phyloP scores from a whole-genome alignment of 176 grass and related monocot species.

The Oryza australiensis region DNA sequence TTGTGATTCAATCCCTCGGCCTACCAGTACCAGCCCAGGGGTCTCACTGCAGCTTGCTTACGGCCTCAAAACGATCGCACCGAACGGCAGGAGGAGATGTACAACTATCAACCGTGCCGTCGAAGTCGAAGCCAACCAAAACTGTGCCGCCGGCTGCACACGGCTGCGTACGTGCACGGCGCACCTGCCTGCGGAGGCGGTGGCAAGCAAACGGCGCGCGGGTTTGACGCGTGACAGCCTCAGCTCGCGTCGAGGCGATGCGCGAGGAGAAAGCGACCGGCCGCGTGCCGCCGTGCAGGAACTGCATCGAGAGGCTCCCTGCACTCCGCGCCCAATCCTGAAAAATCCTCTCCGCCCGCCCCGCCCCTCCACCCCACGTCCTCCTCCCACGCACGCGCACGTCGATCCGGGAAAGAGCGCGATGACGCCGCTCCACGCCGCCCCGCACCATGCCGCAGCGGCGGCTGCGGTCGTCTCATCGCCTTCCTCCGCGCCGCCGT shows the following conservation, averaged over 20 bases:
- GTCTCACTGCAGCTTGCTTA: too few species aligned
- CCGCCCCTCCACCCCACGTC: slow-evolving; percentile 13
- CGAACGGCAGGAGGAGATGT: too few species aligned
- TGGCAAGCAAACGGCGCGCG: neutral
- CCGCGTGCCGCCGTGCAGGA: slow-evolving; percentile 30
- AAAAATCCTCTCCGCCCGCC: slow-evolving; percentile 38
- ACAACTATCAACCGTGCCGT: too few species aligned
- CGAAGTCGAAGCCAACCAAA: too few species aligned
- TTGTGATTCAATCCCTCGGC: too few species aligned
- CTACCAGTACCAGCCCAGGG: too few species aligned
- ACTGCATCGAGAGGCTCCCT: slow-evolving; percentile 50
- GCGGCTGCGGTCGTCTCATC: neutral
- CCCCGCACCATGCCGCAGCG: slow-evolving; percentile 1
- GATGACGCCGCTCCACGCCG: slow-evolving; percentile 53
- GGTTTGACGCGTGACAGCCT: neutral
- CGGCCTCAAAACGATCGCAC: too few species aligned
- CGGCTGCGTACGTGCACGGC: neutral
- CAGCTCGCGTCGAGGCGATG: neutral
- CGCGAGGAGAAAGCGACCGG: slow-evolving; percentile 28
- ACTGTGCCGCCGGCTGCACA: too few species aligned
- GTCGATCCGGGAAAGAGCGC: neutral
- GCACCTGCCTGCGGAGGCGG: neutral
- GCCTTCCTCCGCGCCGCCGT: neutral
- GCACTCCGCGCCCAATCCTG: slow-evolving; percentile 50
- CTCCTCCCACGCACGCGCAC: neutral